Evolutionary conservation across 2,329 filamentous ascomycete species (phyloP).

Genomic region (Dactylellina parvicollis): DNA sequence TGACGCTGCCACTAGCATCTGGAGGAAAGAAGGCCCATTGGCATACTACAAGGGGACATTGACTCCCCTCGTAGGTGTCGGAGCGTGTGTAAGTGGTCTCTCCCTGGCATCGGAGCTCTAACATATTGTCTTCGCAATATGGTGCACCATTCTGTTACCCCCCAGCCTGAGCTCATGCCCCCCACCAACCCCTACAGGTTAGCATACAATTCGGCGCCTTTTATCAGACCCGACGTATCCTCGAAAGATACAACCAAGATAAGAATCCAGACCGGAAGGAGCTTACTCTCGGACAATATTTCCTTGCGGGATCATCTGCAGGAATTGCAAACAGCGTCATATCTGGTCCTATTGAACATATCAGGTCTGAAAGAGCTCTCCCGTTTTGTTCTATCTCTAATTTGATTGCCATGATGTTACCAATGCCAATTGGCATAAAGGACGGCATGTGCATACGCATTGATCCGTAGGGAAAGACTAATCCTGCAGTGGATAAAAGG

Average conservation of each 20-base stretch:
- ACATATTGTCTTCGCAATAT: not conserved
- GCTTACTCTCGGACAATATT: conserved; percentile 87
- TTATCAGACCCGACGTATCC: conserved; percentile 85
- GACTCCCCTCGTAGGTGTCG: conserved; percentile 92
- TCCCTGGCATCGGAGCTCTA: conserved; percentile 54
- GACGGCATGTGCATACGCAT: conserved; percentile 26
- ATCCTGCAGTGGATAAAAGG: conserved; percentile 60
- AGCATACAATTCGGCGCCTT: conserved; percentile 99
- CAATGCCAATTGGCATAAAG: not conserved
- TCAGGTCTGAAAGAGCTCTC: conserved; percentile 43
- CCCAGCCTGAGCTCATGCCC: conserved; percentile 26
- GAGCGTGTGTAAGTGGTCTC: conserved; percentile 76
- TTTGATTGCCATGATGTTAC: not conserved
- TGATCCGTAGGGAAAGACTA: conserved; percentile 38
- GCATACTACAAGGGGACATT: conserved; percentile 99
- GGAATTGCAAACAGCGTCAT: conserved; percentile 79
- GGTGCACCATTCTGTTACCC: conserved; percentile 5
- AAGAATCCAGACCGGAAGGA: conserved; percentile 61
- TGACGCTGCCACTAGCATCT: conserved; percentile 82
- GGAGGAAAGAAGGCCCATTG: conserved; percentile 82
- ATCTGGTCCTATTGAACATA: conserved; percentile 48
- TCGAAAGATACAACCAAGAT: conserved; percentile 78
- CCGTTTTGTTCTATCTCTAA: not conserved
- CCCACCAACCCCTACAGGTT: conserved; percentile 61
- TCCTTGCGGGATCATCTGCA: conserved; percentile 87